Base-by-base conservation (phyloP, 192 early-diverging fungal genomes). In the Thoreauomyces humboldtii region DNA sequence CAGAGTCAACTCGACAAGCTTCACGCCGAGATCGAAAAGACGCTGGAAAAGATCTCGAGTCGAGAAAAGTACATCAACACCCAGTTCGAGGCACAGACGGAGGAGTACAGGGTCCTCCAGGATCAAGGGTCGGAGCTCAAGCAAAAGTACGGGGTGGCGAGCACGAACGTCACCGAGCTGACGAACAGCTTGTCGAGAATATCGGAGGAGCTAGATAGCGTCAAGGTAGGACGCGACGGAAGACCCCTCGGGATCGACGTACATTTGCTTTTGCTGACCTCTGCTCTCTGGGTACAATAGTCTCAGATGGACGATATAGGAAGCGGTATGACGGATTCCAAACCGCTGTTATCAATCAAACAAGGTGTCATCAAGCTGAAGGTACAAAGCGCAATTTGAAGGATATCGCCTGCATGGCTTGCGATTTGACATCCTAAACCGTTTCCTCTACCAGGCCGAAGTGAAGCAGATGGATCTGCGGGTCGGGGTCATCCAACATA, bases 311-410 rank as follows among this genome's bases (percentile, higher is more conserved):
- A 85, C 55, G 83, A 83, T 42, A 73, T 85, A 53, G 83, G 83
- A 29, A 85, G 69, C 52, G 82, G 83, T 1, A 85, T 85, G 83
- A 85, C 83, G 0, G 83, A 85, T 61, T 85, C 82, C n/a, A 82
- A 85, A 48, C 83, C 83, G 21, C 63, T 85, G 53, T 57, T 80
- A 12, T 51, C 69, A 22, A 85, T 85, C 52, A 84, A 85, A 57
- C 77, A 82, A 67, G 78, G 78, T 15, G 53, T 79, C 27, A 36
- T 54, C 2, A 73, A 73, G 57, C 58, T 85, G 21, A 85, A 85
- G 63, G 82, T 84, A 63, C n/a, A n/a, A n/a, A n/a, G n/a, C n/a
- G n/a, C n/a, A n/a, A n/a, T n/a, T n/a, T n/a, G n/a, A n/a, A n/a
- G n/a, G n/a, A n/a, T n/a, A n/a, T n/a, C n/a, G n/a, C n/a, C n/a